phyloP scores from a whole-genome alignment of 2,329 filamentous ascomycete species.

The Xylariaceae sp. region DNA sequence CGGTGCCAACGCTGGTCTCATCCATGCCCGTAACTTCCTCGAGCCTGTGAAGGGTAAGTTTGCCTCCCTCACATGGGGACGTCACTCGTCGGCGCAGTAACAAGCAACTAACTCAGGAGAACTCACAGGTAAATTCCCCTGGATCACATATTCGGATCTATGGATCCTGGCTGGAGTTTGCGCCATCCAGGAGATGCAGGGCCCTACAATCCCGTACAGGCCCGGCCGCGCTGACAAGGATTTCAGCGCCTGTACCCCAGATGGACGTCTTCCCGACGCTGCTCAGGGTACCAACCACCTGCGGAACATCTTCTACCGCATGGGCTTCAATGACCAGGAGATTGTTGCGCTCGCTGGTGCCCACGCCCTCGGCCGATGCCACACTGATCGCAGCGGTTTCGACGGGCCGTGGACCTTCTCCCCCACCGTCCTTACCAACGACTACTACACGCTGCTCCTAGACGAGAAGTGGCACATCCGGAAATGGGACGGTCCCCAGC shows the following conservation, averaged over 20 bases:
- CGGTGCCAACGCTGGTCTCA: conserved; percentile 88
- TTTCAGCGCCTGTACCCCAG: conserved; percentile 79
- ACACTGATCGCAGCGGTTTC: conserved; percentile 82
- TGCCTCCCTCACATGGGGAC: background rate
- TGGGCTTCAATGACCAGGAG: conserved; percentile 97
- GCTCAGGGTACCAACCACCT: conserved; percentile 75
- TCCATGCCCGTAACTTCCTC: conserved; percentile 83
- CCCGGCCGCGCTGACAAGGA: conserved; percentile 81
- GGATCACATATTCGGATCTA: conserved; percentile 94
- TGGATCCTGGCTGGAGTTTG: conserved; percentile 87
- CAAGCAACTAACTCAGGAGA: conserved; percentile 3
- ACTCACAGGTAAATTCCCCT: conserved; percentile 70
- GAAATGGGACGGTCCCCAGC: conserved; percentile 88
- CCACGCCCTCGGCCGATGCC: conserved; percentile 85
- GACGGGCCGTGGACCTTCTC: conserved; percentile 90
- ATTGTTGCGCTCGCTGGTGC: conserved; percentile 87
- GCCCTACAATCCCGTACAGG: conserved; percentile 80
- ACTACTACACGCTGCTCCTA: conserved; percentile 83
- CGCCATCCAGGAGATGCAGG: conserved; percentile 93
- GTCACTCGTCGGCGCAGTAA: background rate
- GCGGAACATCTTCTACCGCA: conserved; percentile 87
- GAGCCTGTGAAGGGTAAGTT: conserved; percentile 77
- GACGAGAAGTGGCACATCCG: conserved; percentile 89
- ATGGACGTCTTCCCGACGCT: conserved; percentile 81
- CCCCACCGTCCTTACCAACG: conserved; percentile 87